phyloP scores from a whole-genome alignment of 805 yeast species.

The Scheffersomyces ergatensis region DNA sequence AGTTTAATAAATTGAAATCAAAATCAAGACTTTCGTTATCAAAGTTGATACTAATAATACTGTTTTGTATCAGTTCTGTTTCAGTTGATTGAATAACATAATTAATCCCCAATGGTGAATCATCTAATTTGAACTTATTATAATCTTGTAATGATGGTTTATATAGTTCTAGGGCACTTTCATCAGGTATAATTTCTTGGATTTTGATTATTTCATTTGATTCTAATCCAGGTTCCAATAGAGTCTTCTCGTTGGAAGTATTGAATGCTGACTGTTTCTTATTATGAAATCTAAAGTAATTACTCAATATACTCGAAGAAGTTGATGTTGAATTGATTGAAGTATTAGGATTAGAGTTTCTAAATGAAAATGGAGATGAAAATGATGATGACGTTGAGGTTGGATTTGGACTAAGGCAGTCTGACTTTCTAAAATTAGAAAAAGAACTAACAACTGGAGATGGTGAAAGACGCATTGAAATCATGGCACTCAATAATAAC shows the following conservation, averaged over 20 bases:
- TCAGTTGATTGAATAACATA: neutral
- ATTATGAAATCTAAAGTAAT: neutral
- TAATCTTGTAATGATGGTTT: neutral
- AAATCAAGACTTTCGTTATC: constrained; percentile 1
- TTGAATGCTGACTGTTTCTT: neutral
- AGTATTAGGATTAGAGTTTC: neutral
- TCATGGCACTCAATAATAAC: too few species aligned
- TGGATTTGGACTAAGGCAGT: neutral
- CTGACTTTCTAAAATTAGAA: neutral
- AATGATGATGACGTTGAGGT: neutral
- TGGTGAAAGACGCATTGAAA: neutral
- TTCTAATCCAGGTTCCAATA: too few species aligned
- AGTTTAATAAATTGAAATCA: neutral
- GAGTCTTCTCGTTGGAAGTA: too few species aligned
- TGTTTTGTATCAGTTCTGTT: neutral
- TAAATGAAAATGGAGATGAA: neutral
- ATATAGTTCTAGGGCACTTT: too few species aligned
- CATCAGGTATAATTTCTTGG: too few species aligned
- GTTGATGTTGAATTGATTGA: neutral
- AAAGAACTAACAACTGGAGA: neutral
- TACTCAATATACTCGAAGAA: neutral
- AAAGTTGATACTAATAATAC: neutral
- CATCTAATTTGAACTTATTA: neutral
- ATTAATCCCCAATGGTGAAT: neutral
- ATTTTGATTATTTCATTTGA: too few species aligned